Conservation (phyloP, 2,329 filamentous ascomycete species). For the Penicillium sp. region DNA sequence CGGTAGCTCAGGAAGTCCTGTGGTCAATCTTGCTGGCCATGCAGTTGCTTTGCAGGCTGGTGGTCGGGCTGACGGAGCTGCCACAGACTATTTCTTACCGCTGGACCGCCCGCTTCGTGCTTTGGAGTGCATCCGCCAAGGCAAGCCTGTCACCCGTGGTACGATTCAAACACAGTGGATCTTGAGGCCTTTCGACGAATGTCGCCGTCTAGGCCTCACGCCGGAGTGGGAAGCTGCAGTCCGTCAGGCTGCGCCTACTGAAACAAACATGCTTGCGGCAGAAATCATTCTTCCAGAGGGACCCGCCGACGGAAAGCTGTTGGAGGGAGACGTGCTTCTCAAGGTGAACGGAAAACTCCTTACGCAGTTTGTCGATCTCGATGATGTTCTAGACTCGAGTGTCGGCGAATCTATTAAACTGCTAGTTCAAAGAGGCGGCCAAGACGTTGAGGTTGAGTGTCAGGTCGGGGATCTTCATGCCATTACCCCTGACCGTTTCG, state of each 20-base stretch:
- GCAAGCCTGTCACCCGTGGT: conserved; percentile 74
- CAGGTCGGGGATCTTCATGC: conserved; percentile 84
- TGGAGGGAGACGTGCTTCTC: conserved; percentile 90
- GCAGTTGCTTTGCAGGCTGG: conserved; percentile 93
- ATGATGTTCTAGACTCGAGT: conserved; percentile 85
- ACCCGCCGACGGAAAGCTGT: conserved; percentile 79
- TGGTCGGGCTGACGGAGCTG: conserved; percentile 87
- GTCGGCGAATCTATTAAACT: conserved; percentile 77
- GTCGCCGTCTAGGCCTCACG: conserved; percentile 79
- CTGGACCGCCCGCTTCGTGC: conserved; percentile 87
- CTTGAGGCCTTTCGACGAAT: conserved; percentile 96
- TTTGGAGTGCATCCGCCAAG: conserved; percentile 77
- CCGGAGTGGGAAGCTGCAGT: conserved; percentile 83
- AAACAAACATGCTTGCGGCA: conserved; percentile 94
- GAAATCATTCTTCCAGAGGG: conserved; percentile 92
- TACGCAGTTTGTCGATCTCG: conserved; percentile 87
- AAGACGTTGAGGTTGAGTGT: conserved; percentile 81
- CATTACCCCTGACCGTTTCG: conserved; percentile 94
- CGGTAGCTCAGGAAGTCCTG: conserved; percentile 95
- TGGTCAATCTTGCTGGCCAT: conserved; percentile 90
- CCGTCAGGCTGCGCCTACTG: conserved; percentile 79
- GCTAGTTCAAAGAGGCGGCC: conserved; percentile 81
- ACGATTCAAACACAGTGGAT: conserved; percentile 99
- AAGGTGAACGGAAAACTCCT: conserved; percentile 92
- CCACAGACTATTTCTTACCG: conserved; percentile 96